Evolutionary conservation across 2,329 filamentous ascomycete genomes (phyloP).

Genomic region (Ampelomyces quisqualis): DNA sequence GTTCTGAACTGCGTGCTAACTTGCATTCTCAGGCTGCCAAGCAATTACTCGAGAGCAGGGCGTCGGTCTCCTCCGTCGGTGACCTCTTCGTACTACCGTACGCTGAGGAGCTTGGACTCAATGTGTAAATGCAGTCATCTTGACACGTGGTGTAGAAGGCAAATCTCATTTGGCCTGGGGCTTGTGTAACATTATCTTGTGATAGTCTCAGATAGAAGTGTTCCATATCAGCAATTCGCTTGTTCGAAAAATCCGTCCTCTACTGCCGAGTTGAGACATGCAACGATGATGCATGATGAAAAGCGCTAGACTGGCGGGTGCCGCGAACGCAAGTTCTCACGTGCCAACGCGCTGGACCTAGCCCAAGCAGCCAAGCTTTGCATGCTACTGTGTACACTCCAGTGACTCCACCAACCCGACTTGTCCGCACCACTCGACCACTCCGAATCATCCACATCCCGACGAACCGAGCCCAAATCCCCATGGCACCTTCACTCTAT

Average conservation of each 20-base stretch:
- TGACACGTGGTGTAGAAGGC: slow-evolving; percentile 28
- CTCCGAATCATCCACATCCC: neutral
- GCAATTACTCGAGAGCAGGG: slow-evolving; percentile 82
- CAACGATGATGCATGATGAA: neutral
- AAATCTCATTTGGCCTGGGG: slow-evolving; percentile 35
- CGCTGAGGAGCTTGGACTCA: slow-evolving; percentile 90
- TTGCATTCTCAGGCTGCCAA: slow-evolving; percentile 70
- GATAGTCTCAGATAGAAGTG: slow-evolving; percentile 45
- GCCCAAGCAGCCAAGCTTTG: no score
- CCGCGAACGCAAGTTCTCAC: slow-evolving; percentile 14
- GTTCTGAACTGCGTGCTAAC: slow-evolving; percentile 19
- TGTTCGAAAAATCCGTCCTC: slow-evolving; percentile 20
- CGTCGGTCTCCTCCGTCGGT: slow-evolving; percentile 84
- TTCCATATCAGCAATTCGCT: slow-evolving; percentile 39
- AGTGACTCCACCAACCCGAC: no score
- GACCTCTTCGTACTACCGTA: slow-evolving; percentile 90
- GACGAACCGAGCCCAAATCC: no score
- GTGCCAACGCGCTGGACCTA: slow-evolving; percentile 19
- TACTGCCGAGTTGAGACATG: neutral
- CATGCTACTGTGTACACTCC: no score
- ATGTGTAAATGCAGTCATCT: slow-evolving; percentile 68
- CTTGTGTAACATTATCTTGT: slow-evolving; percentile 47
- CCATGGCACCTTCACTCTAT: slow-evolving; percentile 71
- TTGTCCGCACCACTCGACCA: slow-evolving; percentile 2
- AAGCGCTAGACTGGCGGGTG: neutral